Evolutionary conservation across 768 basidiomycete genomes (phyloP), one percentile per base, ranked within the genome.

Genomic region (Gelatoporia subvermispora): DNA sequence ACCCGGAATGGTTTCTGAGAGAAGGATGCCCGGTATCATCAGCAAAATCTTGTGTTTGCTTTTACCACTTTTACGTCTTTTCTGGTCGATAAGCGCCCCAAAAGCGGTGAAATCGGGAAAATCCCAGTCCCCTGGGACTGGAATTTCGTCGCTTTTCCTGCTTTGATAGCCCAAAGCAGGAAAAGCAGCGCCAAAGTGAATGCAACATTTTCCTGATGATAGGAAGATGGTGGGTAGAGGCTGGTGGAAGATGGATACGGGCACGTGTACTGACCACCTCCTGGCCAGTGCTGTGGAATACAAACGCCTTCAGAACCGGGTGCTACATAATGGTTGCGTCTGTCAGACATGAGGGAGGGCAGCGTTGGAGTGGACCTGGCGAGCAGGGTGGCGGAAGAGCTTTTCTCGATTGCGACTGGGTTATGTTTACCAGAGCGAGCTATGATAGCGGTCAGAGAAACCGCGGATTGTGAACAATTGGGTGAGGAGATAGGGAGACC

Each of bases 401-500:
- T n/a, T n/a, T n/a, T n/a, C n/a, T n/a, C n/a, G n/a, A n/a, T n/a
- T n/a, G n/a, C n/a, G n/a, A n/a, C n/a, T n/a, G n/a, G n/a, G n/a
- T n/a, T n/a, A n/a, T n/a, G n/a, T n/a, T n/a, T 54, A 23, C 48
- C 52, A 42, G 55, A 49, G 51, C 59, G 60, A 47, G 63, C 66
- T 42, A 84, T 70, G 56, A 81, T 76, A n/a, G 76, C 74, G 16
- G 68, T 66, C 7, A 74, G 72, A 47, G 72, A 74, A 16, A 70
- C 78, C 15, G 71, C 64, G 50, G 78, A 71, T 64, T 81, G 83
- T 2, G 82, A 78, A 62, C 83, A 84, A 35, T 69, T 74, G 1
- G 65, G 62, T 4, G 84, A 82, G 57, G 85, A 76, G 23, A 80
- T 68, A 10, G 69, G 59, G n/a, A 82, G 82, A 58, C 84, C 77